Evolutionary conservation across 2,329 filamentous ascomycete species (phyloP).

Genomic region (Chaetomiaceae sp.): DNA sequence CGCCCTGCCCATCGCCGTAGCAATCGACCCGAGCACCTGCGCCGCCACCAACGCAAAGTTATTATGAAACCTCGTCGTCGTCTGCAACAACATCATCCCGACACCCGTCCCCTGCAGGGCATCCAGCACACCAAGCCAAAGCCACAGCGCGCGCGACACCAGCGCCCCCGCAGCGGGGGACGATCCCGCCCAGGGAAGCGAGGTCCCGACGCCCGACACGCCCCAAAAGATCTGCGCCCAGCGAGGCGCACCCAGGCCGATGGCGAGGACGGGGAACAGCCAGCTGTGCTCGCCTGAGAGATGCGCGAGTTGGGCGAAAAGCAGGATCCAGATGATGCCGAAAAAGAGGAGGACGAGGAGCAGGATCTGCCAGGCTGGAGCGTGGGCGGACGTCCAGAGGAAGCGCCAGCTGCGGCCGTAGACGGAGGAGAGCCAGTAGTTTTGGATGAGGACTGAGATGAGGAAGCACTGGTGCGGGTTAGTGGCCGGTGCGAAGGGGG

Average conservation of each 20-base stretch:
- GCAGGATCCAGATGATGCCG: slow-evolving; percentile 48
- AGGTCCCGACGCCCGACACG: slow-evolving; percentile 54
- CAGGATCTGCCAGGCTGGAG: slow-evolving; percentile 50
- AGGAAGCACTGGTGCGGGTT: slow-evolving; percentile 53
- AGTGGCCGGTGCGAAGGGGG: background rate
- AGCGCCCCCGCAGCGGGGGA: slow-evolving; percentile 52
- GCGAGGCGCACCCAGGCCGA: slow-evolving; percentile 59
- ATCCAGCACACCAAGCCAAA: slow-evolving; percentile 63
- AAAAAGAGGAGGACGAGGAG: slow-evolving; percentile 53
- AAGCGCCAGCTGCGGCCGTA: slow-evolving; percentile 64
- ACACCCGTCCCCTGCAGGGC: slow-evolving; percentile 61
- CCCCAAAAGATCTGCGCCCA: slow-evolving; percentile 66
- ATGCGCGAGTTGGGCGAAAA: slow-evolving; percentile 47
- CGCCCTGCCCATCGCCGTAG: slow-evolving; percentile 57
- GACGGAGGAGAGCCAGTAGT: slow-evolving; percentile 60
- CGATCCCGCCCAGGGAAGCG: slow-evolving; percentile 56
- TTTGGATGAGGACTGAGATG: slow-evolving; percentile 57
- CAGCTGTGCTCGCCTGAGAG: slow-evolving; percentile 58
- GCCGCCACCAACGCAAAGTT: slow-evolving; percentile 56
- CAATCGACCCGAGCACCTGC: slow-evolving; percentile 57
- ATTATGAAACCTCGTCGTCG: slow-evolving; percentile 59
- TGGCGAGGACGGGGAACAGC: slow-evolving; percentile 62
- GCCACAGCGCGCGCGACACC: slow-evolving; percentile 54
- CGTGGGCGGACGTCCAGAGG: slow-evolving; percentile 55
- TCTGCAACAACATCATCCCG: slow-evolving; percentile 63